These are phyloP conservation scores for Suillus occidentalis DNA, from an alignment of 768 basidiomycete genomes.

Conservation along the genomic window DNA sequence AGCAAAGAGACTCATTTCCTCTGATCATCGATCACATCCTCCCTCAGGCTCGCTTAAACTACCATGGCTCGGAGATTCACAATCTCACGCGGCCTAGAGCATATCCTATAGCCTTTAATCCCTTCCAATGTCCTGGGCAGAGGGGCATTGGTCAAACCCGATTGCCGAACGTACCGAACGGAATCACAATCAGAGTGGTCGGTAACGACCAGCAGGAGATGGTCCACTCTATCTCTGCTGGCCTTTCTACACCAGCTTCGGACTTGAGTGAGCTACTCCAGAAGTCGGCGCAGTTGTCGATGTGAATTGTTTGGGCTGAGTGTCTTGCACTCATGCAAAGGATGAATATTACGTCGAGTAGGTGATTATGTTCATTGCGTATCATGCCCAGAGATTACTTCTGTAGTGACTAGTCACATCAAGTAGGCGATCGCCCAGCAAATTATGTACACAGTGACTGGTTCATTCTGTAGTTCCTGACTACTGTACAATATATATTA, in stretches of 20 bases:
- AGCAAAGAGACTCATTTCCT: slow-evolving; percentile 28
- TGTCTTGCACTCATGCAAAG: not conserved
- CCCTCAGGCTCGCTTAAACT: slow-evolving; percentile 17
- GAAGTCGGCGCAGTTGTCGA: slow-evolving; percentile 16
- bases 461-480: not conserved
- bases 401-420: not conserved
- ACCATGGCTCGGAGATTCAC: slow-evolving; percentile 21
- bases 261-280: slow-evolving; percentile 15
- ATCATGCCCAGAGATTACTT: not conserved
- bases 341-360: not conserved
- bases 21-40: slow-evolving; percentile 28
- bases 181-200: slow-evolving; percentile 30
- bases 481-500: not conserved
- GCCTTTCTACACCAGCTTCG: not conserved
- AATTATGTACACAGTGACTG: not conserved
- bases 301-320: slow-evolving; percentile 30
- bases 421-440: not conserved
- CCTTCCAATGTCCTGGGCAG: slow-evolving; percentile 35
- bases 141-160: slow-evolving; percentile 22
- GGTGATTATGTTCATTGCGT: not conserved
- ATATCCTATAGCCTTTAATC: slow-evolving; percentile 32
- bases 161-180: slow-evolving; percentile 31
- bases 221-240: not conserved
- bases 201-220: slow-evolving; percentile 17
- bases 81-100: slow-evolving; percentile 26